These are phyloP conservation scores for Aegilops sharonensis DNA, from an alignment of 176 grass and related monocot species.

Conservation along the genomic window DNA sequence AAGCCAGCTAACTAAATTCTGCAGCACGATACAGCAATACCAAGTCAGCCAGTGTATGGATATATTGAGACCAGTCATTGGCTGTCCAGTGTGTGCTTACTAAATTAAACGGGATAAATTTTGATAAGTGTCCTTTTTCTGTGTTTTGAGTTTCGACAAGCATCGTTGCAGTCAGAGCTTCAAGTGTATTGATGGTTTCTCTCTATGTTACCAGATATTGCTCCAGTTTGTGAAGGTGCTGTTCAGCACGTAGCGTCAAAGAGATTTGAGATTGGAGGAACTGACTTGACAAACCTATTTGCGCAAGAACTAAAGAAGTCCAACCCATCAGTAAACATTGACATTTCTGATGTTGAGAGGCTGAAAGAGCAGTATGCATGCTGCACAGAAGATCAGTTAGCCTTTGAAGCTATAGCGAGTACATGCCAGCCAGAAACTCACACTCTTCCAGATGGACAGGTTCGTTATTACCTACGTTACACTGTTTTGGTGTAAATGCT, in stretches of 20 bases:
- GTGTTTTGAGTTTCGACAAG: too few species aligned
- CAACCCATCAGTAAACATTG: conserved; percentile 75
- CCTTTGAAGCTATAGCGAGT: conserved; percentile 63
- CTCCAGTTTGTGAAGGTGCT: conserved; percentile 94
- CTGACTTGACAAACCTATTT: conserved; percentile 93
- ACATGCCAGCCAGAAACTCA: conserved; percentile 69
- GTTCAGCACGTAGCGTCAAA: conserved; percentile 92
- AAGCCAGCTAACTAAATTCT: too few species aligned
- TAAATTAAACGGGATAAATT: background rate
- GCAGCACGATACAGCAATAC: too few species aligned
- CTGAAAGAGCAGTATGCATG: conserved; percentile 89
- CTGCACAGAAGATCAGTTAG: conserved; percentile 68
- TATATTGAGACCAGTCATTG: background rate
- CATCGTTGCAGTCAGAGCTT: too few species aligned
- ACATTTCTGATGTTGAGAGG: conserved; percentile 80
- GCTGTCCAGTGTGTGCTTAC: background rate
- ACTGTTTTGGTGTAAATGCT: conserved; percentile 13
- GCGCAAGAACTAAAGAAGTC: conserved; percentile 77
- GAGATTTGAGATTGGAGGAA: conserved; percentile 88
- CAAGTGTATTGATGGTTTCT: too few species aligned
- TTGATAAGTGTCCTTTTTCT: background rate
- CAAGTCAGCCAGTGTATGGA: background rate
- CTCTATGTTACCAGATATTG: conserved; percentile 58
- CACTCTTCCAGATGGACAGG: conserved; percentile 98
- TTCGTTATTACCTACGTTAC: conserved; percentile 33